Evolutionary conservation across 1,139 yeast species (phyloP).

Genomic region (Magnusiomyces fungicola): DNA sequence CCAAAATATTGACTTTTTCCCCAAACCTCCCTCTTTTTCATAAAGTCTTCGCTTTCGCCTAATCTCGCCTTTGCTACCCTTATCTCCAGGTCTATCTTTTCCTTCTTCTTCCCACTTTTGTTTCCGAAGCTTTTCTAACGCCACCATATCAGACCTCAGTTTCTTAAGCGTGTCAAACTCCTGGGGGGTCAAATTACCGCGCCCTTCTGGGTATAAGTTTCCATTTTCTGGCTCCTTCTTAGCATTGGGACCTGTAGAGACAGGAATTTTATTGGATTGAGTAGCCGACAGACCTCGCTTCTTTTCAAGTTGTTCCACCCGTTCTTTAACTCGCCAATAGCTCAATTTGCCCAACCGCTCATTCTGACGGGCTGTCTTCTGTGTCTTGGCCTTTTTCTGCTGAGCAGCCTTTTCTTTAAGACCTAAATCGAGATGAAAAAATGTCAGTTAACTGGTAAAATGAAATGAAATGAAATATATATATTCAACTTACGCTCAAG

Average conservation of each 20-base stretch:
- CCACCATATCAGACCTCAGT: constrained; percentile 20
- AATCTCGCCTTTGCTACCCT: neutral
- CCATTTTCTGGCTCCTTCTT: constrained; percentile 14
- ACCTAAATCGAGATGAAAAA: too few relatives aligned
- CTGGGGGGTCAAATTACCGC: constrained; percentile 6
- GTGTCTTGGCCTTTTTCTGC: constrained; percentile 21
- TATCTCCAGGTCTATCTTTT: constrained; percentile 2
- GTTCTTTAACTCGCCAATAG: constrained; percentile 19
- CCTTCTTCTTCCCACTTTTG: constrained; percentile 24
- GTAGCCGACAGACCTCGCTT: constrained; percentile 1
- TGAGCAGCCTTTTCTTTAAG: constrained; percentile 28
- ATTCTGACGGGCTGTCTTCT: constrained; percentile 20
- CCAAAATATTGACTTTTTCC: constrained; percentile 24
- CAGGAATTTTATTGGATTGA: neutral
- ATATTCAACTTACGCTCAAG: constrained; percentile 18
- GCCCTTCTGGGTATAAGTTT: constrained; percentile 5
- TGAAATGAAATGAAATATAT: neutral
- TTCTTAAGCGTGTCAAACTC: constrained; percentile 20
- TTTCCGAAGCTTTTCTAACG: constrained; percentile 17
- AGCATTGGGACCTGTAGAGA: neutral
- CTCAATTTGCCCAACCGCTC: constrained; percentile 20
- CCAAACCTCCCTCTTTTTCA: constrained; percentile 14
- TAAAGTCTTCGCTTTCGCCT: constrained; percentile 10
- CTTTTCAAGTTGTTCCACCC: constrained; percentile 20
- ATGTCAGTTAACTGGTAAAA: too few relatives aligned